phyloP scores from a whole-genome alignment of 225 moss, liverwort and hornwort genomes.

The Polytrichum commune region DNA sequence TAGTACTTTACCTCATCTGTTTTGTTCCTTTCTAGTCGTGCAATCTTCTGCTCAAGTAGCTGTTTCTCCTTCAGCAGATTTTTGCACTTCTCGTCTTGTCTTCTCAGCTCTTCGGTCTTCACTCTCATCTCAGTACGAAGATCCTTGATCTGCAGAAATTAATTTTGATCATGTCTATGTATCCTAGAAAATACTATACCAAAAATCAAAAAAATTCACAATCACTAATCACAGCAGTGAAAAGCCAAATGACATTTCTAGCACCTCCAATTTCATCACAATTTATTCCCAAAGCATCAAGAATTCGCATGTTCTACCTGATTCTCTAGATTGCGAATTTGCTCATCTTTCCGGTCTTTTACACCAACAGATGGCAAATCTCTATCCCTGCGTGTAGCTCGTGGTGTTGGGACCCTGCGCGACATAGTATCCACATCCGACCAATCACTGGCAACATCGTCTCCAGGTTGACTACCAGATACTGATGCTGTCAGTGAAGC shows the following conservation, averaged over 20 bases:
- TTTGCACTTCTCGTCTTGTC: slow-evolving; percentile 65
- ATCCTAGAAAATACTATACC: no score
- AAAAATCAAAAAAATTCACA: no score
- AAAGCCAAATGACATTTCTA: no score
- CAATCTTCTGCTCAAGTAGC: slow-evolving; percentile 87
- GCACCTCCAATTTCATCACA: no score
- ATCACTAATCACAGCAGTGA: no score
- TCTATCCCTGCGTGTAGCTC: slow-evolving; percentile 61
- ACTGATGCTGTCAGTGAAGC: slow-evolving; percentile 38
- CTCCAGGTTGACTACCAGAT: slow-evolving; percentile 39
- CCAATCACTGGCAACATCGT: slow-evolving; percentile 50
- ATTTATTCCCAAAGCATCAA: no score
- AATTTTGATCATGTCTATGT: no score
- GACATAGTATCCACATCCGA: slow-evolving; percentile 63
- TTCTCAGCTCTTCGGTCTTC: slow-evolving; percentile 82
- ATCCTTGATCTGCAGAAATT: slow-evolving; percentile 62
- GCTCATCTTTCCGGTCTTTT: slow-evolving; percentile 70
- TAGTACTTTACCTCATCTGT: slow-evolving; percentile 58
- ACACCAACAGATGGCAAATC: slow-evolving; percentile 62
- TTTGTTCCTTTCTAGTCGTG: slow-evolving; percentile 73
- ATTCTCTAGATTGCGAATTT: slow-evolving; percentile 71
- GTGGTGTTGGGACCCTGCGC: slow-evolving; percentile 47
- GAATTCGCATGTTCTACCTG: slow-evolving; percentile 33
- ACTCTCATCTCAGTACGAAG: slow-evolving; percentile 59
- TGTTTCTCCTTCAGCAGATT: slow-evolving; percentile 78